Base-by-base conservation (phyloP, 768 basidiomycete species). In the Leccinum ochraceum region DNA sequence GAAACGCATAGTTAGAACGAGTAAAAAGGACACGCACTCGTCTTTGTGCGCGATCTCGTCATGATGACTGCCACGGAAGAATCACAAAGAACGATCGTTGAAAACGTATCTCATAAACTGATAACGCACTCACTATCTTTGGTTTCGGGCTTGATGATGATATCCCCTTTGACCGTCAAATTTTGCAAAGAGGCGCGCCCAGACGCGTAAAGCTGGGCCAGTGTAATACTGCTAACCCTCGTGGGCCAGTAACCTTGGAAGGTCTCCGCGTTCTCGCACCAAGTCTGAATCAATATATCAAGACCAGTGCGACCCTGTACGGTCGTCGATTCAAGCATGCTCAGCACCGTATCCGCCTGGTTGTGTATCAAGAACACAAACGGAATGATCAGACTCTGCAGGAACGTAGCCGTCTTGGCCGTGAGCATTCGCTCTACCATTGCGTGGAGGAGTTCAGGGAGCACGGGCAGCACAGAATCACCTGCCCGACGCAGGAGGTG, bases 231-330 rank as follows among this genome's bases (percentile, higher is more conserved):
- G 73, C 93, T 95, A 67, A 96, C 83, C 34, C 93, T 86, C 4
- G 87, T 85, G 10, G 93, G 88, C 95, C 96, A 98, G 74, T 89
- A 94, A 32, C 97, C 95, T 69, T 94, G 93, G 82, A 98, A 92
- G 5, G 89, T 93, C 74, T 94, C 91, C 13, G 89, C 88, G 67
- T 95, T 95, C 72, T 99, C 96, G 69, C 91, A 92, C 96, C 95
- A 98, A 0, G 91, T 88, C 58, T 88, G 84, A 28, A 98, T 82
- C n/a, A 99, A 80, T 52, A 98, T 83, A 61, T 95, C 88, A n/a
- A 98, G 81, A 0, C 85, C 92, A 0, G 82, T 81, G 30, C 85
- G 81, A 22, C 82, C 86, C 50, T 83, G 77, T 10, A 88, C 78
- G 13, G 75, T 77, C 63, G 85, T 87, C 11, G 83, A 77, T 66